Conservation (phyloP, 257 asterid genomes). For the Fraxinus americana region DNA sequence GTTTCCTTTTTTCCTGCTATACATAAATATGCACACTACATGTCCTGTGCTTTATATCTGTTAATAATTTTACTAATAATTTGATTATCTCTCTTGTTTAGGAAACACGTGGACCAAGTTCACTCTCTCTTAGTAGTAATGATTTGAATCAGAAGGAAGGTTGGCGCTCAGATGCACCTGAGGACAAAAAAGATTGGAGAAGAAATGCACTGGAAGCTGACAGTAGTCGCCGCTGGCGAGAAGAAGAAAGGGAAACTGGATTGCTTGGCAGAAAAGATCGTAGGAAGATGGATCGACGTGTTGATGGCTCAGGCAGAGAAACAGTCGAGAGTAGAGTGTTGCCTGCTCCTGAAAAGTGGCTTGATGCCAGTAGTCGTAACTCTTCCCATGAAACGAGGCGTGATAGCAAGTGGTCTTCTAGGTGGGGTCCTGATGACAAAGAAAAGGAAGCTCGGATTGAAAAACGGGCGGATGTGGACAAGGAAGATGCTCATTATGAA, state of each 20-base stretch:
- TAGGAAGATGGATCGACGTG: conserved; percentile 83
- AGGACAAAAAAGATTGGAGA: conserved; percentile 90
- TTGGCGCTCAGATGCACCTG: conserved; percentile 74
- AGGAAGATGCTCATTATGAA: conserved; percentile 72
- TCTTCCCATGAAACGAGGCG: conserved; percentile 78
- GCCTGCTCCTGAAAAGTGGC: conserved; percentile 76
- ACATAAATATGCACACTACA: neutral
- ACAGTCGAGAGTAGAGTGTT: conserved; percentile 59
- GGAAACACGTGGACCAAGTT: conserved; percentile 87
- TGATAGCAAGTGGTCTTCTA: conserved; percentile 88
- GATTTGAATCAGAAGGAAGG: conserved; percentile 81
- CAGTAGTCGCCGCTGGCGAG: conserved; percentile 97
- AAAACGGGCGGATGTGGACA: conserved; percentile 68
- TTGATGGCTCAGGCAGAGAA: conserved; percentile 73
- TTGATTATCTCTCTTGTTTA: conserved; percentile 23
- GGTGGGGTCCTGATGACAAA: conserved; percentile 99
- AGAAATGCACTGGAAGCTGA: conserved; percentile 64
- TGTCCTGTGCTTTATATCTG: neutral
- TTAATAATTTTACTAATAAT: neutral
- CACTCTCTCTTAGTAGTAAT: conserved; percentile 82
- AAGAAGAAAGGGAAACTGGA: conserved; percentile 99
- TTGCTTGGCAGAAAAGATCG: conserved; percentile 94
- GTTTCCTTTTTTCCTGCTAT: neutral
- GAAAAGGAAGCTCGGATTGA: conserved; percentile 81
- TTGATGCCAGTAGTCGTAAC: conserved; percentile 70